Evolutionary conservation across 805 yeast species (phyloP).

Genomic region (Candida khao-thaluensis): DNA sequence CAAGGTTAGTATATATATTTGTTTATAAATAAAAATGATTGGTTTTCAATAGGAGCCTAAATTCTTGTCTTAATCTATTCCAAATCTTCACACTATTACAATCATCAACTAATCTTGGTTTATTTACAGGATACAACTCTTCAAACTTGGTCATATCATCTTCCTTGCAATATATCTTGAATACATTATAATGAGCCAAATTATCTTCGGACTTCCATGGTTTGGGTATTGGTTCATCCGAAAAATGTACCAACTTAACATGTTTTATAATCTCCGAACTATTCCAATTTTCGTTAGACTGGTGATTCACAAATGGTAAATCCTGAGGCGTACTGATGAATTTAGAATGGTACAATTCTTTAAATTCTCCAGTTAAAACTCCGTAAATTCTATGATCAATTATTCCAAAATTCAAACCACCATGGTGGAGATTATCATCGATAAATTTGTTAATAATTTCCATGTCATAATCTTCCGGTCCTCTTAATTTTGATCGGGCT

Average conservation of each 20-base stretch:
- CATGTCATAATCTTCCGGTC: conserved; percentile 50
- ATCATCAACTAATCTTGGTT: conserved; percentile 26
- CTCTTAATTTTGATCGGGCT: conserved; percentile 21
- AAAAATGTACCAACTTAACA: conserved; percentile 55
- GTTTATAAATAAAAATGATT: too few relatives aligned
- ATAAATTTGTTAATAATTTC: conserved; percentile 45
- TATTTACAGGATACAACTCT: conserved; percentile 20
- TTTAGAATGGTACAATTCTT: conserved; percentile 34
- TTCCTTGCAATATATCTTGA: conserved; percentile 25
- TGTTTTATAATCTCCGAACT: conserved; percentile 23
- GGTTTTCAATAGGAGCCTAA: too few relatives aligned
- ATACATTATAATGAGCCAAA: conserved; percentile 22
- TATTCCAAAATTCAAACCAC: conserved; percentile 25
- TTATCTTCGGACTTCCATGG: conserved; percentile 51
- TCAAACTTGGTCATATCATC: conserved; percentile 17
- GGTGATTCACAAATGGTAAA: conserved; percentile 26
- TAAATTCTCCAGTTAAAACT: conserved; percentile 50
- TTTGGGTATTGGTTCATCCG: conserved; percentile 65
- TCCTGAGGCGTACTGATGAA: conserved; percentile 46
- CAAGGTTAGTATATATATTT: too few relatives aligned
- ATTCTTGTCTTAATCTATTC: conserved; percentile 39
- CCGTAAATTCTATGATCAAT: conserved; percentile 55
- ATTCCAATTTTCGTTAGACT: conserved; percentile 32
- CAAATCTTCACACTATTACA: conserved; percentile 30
- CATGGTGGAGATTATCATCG: conserved; percentile 21